Conservation (phyloP, 2,329 filamentous ascomycete genomes). For the Onygena corvina region DNA sequence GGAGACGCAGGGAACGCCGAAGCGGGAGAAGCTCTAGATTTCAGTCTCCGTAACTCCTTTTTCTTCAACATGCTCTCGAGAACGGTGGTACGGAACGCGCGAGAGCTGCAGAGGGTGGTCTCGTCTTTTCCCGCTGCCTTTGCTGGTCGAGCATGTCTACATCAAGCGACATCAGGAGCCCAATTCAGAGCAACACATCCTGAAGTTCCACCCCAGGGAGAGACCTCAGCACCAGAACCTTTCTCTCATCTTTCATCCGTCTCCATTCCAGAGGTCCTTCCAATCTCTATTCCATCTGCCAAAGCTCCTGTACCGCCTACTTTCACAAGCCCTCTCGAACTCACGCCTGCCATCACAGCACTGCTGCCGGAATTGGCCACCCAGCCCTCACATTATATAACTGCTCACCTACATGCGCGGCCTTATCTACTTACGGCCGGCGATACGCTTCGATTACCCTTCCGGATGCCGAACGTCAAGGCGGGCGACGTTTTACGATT, state of each 20-base stretch:
- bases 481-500: constrained; percentile 79
- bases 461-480: constrained; percentile 61
- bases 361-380: constrained; percentile 35
- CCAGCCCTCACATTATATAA: constrained; percentile 38
- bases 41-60: background rate
- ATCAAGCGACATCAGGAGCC: constrained; percentile 26
- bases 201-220: constrained; percentile 21
- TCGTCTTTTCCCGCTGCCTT: constrained; percentile 13
- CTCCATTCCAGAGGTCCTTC: constrained; percentile 10
- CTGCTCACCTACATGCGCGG: constrained; percentile 37
- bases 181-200: constrained; percentile 24
- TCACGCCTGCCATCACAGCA: constrained; percentile 31
- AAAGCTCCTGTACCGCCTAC: constrained; percentile 30
- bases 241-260: constrained; percentile 13
- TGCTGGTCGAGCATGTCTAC: constrained; percentile 31
- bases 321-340: constrained; percentile 29
- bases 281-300: constrained; percentile 14
- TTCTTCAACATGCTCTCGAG: constrained; percentile 29
- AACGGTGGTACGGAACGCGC: constrained; percentile 21
- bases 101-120: constrained; percentile 17
- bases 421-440: constrained; percentile 47
- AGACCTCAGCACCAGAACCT: constrained; percentile 20
- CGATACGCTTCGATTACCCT: constrained; percentile 64
- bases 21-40: no score
- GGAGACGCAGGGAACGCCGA: no score